Base-by-base conservation (phyloP, 2,329 filamentous ascomycete genomes). In the Lithohypha guttulata region DNA sequence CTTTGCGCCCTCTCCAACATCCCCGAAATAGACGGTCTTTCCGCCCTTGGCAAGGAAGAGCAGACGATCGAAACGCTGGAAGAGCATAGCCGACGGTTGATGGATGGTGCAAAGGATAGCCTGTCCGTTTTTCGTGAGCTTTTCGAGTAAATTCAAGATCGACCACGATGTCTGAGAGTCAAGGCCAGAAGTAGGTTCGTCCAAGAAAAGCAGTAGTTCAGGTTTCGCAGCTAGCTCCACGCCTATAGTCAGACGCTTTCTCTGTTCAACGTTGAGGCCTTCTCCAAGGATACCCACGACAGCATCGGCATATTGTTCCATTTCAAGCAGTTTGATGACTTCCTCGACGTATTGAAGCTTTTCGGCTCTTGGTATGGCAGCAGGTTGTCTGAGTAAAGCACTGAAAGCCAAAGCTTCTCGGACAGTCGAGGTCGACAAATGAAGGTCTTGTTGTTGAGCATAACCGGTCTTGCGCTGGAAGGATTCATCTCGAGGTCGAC, bases 71-170 rank as follows among this genome's bases (percentile, higher is more conserved):
- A 81, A 95, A 42, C 84, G 81, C 58, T 94, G 84, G 68, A 95
- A 94, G 38, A 95, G 71, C 72, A 93, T 86, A 22, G 87, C 86
- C 10, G 84, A 93, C n/a, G 89, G 89, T 60, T 96, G 89, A 59
- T 96, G 89, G 45, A 95, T 95, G 0, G 89, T 95, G 65, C 86
- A 94, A n/a, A 95, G 77, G 60, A 95, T 84, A 36, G 89, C 87
- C 58, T 93, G 85, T 11, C 89, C 87, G 46, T 78, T 81, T 59
- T 89, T 82, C 52, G 85, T 85, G 22, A 95, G 70, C 62, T 93
- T 94, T 61, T 93, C 81, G 27, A 96, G 73, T 8, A 95, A 73
- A 58, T 85, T 80, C 31, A 86, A 71, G 56, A 95, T 94, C 47
- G 84, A 83, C 84, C 85, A 95, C 1, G 86, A 89, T 1, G 87